Conservation (phyloP, 805 yeast genomes). For the Metschnikowia koreensis region DNA sequence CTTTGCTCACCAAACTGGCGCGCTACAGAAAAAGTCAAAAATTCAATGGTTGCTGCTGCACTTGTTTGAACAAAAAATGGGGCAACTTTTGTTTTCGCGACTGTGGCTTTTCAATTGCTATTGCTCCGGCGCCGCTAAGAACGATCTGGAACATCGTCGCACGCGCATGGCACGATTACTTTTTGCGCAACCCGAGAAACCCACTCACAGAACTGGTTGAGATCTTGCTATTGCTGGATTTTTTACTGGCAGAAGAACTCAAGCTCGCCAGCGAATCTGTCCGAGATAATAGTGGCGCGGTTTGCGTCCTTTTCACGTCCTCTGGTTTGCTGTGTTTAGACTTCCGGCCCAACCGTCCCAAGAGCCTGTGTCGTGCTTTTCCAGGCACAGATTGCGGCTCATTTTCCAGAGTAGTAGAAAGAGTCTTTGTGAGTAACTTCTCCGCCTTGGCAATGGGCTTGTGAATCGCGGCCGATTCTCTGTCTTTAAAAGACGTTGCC, state of each 20-base stretch:
- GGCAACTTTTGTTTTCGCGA: neutral
- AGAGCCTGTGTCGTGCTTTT: slow-evolving; percentile 6
- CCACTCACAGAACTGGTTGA: slow-evolving; percentile 8
- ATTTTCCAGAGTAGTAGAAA: neutral
- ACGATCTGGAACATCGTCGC: neutral
- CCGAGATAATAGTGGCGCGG: slow-evolving; percentile 11
- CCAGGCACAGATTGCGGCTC: neutral
- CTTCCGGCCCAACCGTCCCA: slow-evolving; percentile 20
- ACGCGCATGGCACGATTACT: neutral
- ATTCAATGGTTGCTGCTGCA: neutral
- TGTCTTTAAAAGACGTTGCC: slow-evolving; percentile 5
- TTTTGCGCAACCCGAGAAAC: slow-evolving; percentile 8
- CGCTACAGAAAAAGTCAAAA: neutral
- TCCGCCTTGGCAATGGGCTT: neutral
- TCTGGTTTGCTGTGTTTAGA: slow-evolving; percentile 14
- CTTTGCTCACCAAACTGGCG: too few relatives aligned
- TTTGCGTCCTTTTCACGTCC: slow-evolving; percentile 5
- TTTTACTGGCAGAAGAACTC: slow-evolving; percentile 20
- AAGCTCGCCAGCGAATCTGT: slow-evolving; percentile 21
- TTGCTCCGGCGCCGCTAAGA: neutral
- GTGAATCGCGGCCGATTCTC: neutral
- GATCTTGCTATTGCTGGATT: slow-evolving; percentile 11
- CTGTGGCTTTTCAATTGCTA: neutral
- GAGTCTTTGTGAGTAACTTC: slow-evolving; percentile 17
- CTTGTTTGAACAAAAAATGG: neutral